Evolutionary conservation across 305 asterid genomes (phyloP), one percentile per base, ranked within the genome.

Genomic region (Solanum hybrid): DNA sequence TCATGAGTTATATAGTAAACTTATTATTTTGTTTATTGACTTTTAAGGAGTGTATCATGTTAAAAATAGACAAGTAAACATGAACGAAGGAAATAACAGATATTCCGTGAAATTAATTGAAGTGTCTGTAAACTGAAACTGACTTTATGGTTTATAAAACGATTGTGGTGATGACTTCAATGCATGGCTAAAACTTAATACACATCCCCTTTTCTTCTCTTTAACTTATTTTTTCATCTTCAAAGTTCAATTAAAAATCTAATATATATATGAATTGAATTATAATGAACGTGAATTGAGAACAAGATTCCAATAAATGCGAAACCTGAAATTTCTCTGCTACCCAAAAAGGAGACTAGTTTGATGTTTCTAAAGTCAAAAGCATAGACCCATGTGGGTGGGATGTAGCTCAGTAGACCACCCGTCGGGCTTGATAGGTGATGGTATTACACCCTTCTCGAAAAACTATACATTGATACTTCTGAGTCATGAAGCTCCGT

Each of bases 101-200:
- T 20, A 78, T 14, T n/a, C 0, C 0, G 1, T 20, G 0, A 33
- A 79, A 34, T 79, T 79, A 79, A 5, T 31, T 14, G 1, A 76
- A 7, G 2, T 0, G 13, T 0, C 1, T 1, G 6, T 6, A 79
- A 33, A 34, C 0, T 10, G 29, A 20, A 17, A 3, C 1, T 0
- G 24, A 17, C 0, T 57, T 57, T 17, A 2, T 57, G 70, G 10
- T 17, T 57, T 57, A 57, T 0, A 57, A 51, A 57, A 57, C 2
- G 0, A 3, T 10, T 84, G 37, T 84, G 75, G 76, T 45, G 88
- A 51, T 84, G 88, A 84, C 88, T 84, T 29, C 75, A 5, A 84
- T 51, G 88, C 20, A 51, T 29, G 75, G 29, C 10, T 11, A 15
- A 83, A 83, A 29, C 27, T 17, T 83, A 45, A 45, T 5, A 26